Evolutionary conservation across 768 basidiomycete species (phyloP).

Genomic region (Calocybe indica): DNA sequence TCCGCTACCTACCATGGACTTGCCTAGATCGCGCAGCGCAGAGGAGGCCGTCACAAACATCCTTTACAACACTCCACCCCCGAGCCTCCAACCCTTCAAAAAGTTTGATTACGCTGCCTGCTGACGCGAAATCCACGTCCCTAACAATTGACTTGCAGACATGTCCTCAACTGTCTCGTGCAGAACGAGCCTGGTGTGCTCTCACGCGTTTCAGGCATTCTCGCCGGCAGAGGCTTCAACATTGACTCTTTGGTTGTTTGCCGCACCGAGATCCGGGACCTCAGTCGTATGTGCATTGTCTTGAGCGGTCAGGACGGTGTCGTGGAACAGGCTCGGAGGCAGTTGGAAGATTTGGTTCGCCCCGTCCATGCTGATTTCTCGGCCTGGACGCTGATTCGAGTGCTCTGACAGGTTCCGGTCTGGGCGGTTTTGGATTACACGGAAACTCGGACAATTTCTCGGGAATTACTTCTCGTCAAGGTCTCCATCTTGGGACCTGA

Average conservation of each 20-base stretch:
- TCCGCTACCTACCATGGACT: slow-evolving; percentile 78
- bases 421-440: slow-evolving; percentile 99
- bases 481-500: slow-evolving; percentile 97
- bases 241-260: slow-evolving; percentile 98
- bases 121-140: neutral
- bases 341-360: slow-evolving; percentile 92
- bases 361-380: neutral
- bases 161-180: slow-evolving; percentile 94
- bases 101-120: slow-evolving; percentile 44
- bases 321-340: slow-evolving; percentile 93
- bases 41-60: slow-evolving; percentile 98
- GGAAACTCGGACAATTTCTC: slow-evolving; percentile 82
- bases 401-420: slow-evolving; percentile 74
- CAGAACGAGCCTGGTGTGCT: slow-evolving; percentile 99
- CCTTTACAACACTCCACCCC: slow-evolving; percentile 92
- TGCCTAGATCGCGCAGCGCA: slow-evolving; percentile 78
- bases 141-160: slow-evolving; percentile 40
- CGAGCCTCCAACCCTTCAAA: slow-evolving; percentile 88
- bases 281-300: slow-evolving; percentile 97
- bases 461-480: slow-evolving; percentile 93
- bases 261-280: slow-evolving; percentile 93
- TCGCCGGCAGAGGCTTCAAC: slow-evolving; percentile 97
- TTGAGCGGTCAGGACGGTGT: slow-evolving; percentile 96
- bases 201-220: slow-evolving; percentile 94
- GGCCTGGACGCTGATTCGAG: neutral